Conservation (phyloP, 441 rosid genomes). For the Theobroma grandiflorum region DNA sequence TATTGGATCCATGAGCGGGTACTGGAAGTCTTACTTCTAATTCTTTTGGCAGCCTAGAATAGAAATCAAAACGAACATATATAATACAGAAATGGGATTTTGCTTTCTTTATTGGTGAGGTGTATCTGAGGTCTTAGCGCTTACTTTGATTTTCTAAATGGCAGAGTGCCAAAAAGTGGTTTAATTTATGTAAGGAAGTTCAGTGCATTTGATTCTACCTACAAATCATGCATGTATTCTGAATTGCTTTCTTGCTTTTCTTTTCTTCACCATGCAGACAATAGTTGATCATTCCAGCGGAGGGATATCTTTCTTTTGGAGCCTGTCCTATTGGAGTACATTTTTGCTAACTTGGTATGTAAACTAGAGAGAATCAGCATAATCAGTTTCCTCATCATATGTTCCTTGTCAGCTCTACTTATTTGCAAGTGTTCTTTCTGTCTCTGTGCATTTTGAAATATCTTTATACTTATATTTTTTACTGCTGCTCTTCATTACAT, state of each 20-base stretch:
- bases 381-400: not conserved
- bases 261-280: slow-evolving; percentile 45
- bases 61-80: not conserved
- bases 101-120: not conserved
- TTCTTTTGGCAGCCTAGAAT: not conserved
- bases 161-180: not conserved
- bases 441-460: not conserved
- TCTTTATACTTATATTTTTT: not conserved
- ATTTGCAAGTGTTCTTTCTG: slow-evolving; percentile 12
- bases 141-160: not conserved
- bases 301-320: slow-evolving; percentile 76
- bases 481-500: not conserved
- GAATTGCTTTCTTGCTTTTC: not conserved
- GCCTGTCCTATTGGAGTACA: slow-evolving; percentile 86
- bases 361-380: not conserved
- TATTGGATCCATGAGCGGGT: not conserved
- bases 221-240: not conserved
- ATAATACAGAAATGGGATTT: not conserved
- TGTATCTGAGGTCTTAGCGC: not conserved
- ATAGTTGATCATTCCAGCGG: slow-evolving; percentile 37
- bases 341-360: slow-evolving; percentile 83
- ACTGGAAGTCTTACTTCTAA: not conserved
- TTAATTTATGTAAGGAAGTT: slow-evolving; percentile 2
- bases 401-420: not conserved
- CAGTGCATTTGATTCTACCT: not conserved